A percentile compares a stretch with the other conserved stretches of the same genome.
phyloP scores from a whole-genome alignment of 305 asterid genomes.

The Fraxinus albicans region DNA sequence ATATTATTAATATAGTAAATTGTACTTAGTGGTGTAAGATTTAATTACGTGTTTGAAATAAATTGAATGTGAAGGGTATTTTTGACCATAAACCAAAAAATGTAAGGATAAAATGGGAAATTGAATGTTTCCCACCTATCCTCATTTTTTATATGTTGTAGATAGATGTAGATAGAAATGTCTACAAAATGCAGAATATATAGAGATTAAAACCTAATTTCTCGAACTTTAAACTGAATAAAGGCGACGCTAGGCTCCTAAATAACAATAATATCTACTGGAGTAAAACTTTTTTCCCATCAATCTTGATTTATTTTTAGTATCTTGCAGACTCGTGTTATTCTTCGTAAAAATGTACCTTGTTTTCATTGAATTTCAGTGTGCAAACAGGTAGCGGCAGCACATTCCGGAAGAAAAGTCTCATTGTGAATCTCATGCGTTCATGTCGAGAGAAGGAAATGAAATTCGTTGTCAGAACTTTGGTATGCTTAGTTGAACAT shows the following conservation, averaged over 20 bases:
- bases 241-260: not conserved
- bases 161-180: not conserved
- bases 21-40: not conserved
- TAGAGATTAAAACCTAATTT: not conserved
- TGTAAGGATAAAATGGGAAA: not conserved
- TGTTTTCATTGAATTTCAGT: slow-evolving; percentile 58
- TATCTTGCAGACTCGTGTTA: not conserved
- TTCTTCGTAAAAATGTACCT: slow-evolving; percentile 22
- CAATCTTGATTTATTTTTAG: slow-evolving; percentile 5
- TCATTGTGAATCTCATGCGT: slow-evolving; percentile 79
- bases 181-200: not conserved
- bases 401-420: slow-evolving; percentile 67
- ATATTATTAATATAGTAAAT: no score
- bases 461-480: slow-evolving; percentile 85
- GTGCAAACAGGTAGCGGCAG: slow-evolving; percentile 93
- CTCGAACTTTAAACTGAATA: not conserved
- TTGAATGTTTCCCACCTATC: not conserved
- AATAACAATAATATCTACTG: not conserved
- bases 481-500: slow-evolving; percentile 51
- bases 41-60: not conserved
- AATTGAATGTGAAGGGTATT: not conserved
- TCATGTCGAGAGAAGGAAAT: slow-evolving; percentile 94
- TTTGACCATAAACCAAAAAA: not conserved
- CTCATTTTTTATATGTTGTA: not conserved
- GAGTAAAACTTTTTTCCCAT: not conserved